Base-by-base conservation (phyloP, 176 grass and related monocot species). In the Saccharum officinarum region DNA sequence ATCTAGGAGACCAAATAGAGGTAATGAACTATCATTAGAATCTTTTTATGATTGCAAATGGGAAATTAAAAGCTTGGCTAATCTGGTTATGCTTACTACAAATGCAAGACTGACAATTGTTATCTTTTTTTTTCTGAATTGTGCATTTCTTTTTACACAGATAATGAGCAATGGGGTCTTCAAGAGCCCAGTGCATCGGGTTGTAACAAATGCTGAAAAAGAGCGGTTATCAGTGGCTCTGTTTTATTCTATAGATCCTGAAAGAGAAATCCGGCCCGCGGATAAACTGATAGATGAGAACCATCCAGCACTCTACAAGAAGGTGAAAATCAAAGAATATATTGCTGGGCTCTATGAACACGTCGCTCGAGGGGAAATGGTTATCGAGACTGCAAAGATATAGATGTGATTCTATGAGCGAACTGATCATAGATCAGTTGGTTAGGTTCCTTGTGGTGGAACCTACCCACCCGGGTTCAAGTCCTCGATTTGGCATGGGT, bases 181-280 rank as follows among this genome's bases (percentile, higher is more conserved):
- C 69, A 89, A 83, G 65, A 92, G 90, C 60, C 88, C 88, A 6
- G 80, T 92, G 72, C 93, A 95, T 68, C 90, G 88, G 38, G 93
- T 86, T 10, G 45, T 87, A 7, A 85, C 88, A 13, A 92, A 91
- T 61, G 18, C 80, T 26, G 54, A 80, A 5, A 84, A 86, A 12
- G 93, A 95, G 25, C 80, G 93, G 75, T 9, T 92, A 12, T 95
- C 88, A 1, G 1, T 88, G 41, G 90, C 40, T 5, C 45, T 91
- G 61, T 95, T 95, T 72, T 90, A 86, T 25, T 77, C 80, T 0
- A 37, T 81, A 6, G 83, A 92, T n/a, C 85, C 76, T 2, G 90
- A 95, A 12, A 69, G 50, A 30, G 44, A 87, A 9, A 75, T 95
- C 20, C 66, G 52, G 40, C 86, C 93, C 0, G 78, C 73, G 2